These are phyloP conservation scores for Nidularia pulvinata DNA, from an alignment of 768 basidiomycete species.

Conservation along the genomic window DNA sequence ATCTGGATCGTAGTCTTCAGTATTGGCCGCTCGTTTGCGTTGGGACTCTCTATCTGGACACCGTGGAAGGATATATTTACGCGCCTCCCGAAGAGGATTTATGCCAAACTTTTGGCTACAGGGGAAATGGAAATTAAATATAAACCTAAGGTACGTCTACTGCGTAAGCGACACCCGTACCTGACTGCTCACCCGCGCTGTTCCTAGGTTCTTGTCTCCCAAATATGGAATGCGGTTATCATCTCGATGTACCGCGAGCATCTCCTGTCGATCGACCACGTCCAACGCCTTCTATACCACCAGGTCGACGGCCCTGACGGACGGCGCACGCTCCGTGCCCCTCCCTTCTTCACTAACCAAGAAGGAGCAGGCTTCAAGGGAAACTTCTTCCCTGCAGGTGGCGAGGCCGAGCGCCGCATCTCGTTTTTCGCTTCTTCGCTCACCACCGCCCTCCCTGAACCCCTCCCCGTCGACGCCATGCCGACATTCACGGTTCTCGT, in stretches of 20 bases:
- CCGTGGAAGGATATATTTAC: conserved; percentile 99
- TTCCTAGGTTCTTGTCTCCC: conserved; percentile 81
- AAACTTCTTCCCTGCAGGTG: conserved; percentile 92
- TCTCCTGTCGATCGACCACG: conserved; percentile 95
- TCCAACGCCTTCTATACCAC: conserved; percentile 96
- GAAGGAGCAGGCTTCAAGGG: conserved; percentile 65
- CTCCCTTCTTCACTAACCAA: conserved; percentile 98
- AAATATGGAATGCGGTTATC: conserved; percentile 99
- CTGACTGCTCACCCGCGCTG: neutral
- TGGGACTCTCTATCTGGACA: conserved; percentile 98
- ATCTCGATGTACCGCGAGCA: conserved; percentile 99
- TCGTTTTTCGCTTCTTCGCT: conserved; percentile 99
- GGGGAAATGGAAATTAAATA: conserved; percentile 99
- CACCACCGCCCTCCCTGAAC: conserved; percentile 94
- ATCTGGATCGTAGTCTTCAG: conserved; percentile 98
- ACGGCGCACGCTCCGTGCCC: conserved; percentile 90
- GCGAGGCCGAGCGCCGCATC: conserved; percentile 96
- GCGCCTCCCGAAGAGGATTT: conserved; percentile 95
- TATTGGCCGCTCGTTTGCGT: conserved; percentile 84
- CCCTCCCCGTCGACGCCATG: conserved; percentile 97
- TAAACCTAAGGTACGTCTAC: conserved; percentile 73
- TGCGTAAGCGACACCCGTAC: neutral
- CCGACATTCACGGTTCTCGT: conserved; percentile 99
- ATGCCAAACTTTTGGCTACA: conserved; percentile 95
- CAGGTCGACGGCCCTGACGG: conserved; percentile 92